phyloP scores from a whole-genome alignment of 441 rosid species.

The Capsella rubella region DNA sequence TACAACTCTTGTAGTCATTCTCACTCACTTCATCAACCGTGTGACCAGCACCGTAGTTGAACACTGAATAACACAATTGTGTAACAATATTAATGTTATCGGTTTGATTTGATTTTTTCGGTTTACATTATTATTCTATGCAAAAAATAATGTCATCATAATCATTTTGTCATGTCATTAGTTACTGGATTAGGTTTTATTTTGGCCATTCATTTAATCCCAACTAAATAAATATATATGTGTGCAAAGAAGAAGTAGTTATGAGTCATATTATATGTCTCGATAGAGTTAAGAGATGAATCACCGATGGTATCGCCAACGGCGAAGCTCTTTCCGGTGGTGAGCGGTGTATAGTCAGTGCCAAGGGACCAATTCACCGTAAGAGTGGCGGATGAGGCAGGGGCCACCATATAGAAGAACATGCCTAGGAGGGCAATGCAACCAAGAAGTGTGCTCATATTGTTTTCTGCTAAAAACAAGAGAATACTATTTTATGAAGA shows the following conservation, averaged over 20 bases:
- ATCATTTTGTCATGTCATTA: not conserved
- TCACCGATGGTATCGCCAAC: constrained; percentile 83
- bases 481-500: constrained; percentile 5
- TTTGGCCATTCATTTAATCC: not conserved
- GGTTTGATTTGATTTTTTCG: not conserved
- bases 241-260: not conserved
- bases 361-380: constrained; percentile 77
- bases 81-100: constrained; percentile 7
- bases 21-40: constrained; percentile 81
- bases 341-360: constrained; percentile 66
- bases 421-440: constrained; percentile 37
- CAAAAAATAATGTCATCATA: not conserved
- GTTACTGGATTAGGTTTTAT: not conserved
- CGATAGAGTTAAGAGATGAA: constrained; percentile 12
- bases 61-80: constrained; percentile 49
- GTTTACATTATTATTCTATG: constrained; percentile 13
- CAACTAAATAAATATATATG: constrained; percentile 9
- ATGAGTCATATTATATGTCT: not conserved
- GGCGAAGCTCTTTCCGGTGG: constrained; percentile 61
- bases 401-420: constrained; percentile 46
- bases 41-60: constrained; percentile 77
- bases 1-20: constrained; percentile 77
- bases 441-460: constrained; percentile 35
- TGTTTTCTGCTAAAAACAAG: constrained; percentile 1
- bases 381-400: constrained; percentile 64